Base-by-base conservation (phyloP, 352 stramenopile genomes). In the Sclerospora graminicola region DNA sequence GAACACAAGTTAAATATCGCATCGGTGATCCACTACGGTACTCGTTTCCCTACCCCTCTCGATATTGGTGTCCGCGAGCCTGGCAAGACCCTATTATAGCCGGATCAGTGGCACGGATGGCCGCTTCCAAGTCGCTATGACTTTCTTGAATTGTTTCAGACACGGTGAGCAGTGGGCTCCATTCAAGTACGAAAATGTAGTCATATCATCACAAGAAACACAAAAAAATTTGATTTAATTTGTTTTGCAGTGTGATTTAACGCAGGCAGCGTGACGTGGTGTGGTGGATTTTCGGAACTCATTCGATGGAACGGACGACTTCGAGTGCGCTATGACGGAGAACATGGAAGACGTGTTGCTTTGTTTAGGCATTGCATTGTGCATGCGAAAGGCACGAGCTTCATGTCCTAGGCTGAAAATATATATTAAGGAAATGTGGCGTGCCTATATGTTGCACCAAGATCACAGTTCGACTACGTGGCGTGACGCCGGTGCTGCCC, bases 281-380 rank as follows among this genome's bases (percentile, higher is more conserved):
- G 28, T 79, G 63, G 66, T 50, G 56, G 66, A 29, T 77, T 81
- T 34, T 48, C 36, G 13, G 66, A 83, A 26, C 60, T 83, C 15
- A 61, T 83, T 20, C 66, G 69, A n/a, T 0, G 65, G 57, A 3
- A 55, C 76, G 7, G 47, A 60, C 9, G 65, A 83, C 39, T 83
- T 83, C 53, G 65, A 76, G 35, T 43, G 48, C 32, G 67, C 70
- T 5, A 30, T 83, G 29, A 73, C 66, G 4, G 67, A 81, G 46
- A 78, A 73, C 40, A 61, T 77, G 0, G 59, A 80, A 18, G 66
- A 80, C 8, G 70, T 83, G 21, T 54, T 86, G 15, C 53, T 68
- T 4, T 84, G 70, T 45, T 57, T 86, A 1, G 71, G 74, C n/a
- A 63, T 86, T 29, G 68, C 74, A 26, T 43, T 86, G 9, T 86